A percentile compares a stretch with the other conserved stretches of the same genome.
Conservation (phyloP, 176 grass and related monocot species). For the Eragrostis nindensis region DNA sequence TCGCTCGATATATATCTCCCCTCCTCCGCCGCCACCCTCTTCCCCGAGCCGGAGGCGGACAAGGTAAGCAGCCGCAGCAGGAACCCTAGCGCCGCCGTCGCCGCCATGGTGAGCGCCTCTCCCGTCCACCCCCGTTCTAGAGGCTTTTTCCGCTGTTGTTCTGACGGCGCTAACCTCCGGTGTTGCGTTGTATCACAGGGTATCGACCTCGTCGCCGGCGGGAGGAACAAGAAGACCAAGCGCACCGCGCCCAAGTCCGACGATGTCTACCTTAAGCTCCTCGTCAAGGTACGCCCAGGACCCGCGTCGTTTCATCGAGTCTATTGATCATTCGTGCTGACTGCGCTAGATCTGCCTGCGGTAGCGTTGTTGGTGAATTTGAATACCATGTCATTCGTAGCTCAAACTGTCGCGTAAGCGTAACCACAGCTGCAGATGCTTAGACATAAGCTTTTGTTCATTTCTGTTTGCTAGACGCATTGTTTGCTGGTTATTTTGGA, state of each 20-base stretch:
- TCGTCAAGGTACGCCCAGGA: conserved; percentile 54
- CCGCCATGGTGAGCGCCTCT: conserved; percentile 35
- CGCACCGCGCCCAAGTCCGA: conserved; percentile 69
- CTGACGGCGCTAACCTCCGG: neutral
- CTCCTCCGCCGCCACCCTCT: conserved; percentile 33
- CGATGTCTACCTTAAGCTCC: conserved; percentile 79
- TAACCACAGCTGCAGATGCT: neutral
- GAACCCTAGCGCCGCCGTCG: conserved; percentile 41
- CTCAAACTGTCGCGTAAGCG: neutral
- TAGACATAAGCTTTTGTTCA: neutral
- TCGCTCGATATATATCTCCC: conserved; percentile 36
- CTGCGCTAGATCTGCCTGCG: conserved; percentile 5
- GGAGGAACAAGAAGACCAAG: conserved; percentile 76
- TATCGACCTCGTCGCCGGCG: conserved; percentile 76
- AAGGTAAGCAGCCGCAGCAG: conserved; percentile 41
- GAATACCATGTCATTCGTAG: neutral
- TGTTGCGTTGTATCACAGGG: conserved; percentile 29
- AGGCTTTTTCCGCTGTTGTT: neutral
- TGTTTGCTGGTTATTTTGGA: neutral
- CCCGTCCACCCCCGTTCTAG: neutral
- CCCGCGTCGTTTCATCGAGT: neutral
- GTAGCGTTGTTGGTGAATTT: neutral
- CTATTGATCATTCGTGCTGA: too few species aligned
- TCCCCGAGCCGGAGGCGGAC: conserved; percentile 49
- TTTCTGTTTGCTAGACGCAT: conserved; percentile 8